Evolutionary conservation across 257 asterid species (phyloP).

Genomic region (Ehretia macrophylla): DNA sequence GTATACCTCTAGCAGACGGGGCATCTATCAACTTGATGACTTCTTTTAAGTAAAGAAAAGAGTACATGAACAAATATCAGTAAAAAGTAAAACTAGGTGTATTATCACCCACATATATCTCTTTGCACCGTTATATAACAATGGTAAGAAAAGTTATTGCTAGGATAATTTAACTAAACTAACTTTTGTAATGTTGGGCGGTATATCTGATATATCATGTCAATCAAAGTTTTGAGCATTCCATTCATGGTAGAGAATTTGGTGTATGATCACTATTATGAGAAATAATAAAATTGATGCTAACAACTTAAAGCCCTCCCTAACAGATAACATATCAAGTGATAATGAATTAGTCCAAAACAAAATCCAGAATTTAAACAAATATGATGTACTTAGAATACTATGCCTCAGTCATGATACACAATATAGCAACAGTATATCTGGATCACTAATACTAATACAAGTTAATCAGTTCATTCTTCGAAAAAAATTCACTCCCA

Average conservation of each 20-base stretch:
- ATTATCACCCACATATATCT: no score
- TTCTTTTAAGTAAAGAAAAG: background rate
- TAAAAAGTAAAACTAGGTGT: slow-evolving; percentile 1
- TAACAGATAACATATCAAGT: background rate
- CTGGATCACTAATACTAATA: background rate
- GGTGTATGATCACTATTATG: no score
- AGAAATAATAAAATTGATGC: no score
- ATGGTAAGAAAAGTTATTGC: no score
- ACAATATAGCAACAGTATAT: background rate
- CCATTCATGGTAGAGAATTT: no score
- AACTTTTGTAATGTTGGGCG: no score
- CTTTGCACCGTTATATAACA: no score
- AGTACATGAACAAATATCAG: background rate
- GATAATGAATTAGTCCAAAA: background rate
- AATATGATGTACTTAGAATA: background rate
- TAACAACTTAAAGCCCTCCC: background rate
- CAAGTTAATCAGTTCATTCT: background rate
- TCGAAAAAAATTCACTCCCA: no score
- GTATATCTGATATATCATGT: no score
- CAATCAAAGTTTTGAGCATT: no score
- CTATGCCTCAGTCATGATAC: background rate
- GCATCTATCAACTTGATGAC: background rate
- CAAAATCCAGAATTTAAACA: background rate
- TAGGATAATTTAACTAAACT: no score
- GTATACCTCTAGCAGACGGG: slow-evolving; percentile 1